Evolutionary conservation across 768 basidiomycete genomes (phyloP).

Genomic region (Pleurotus tuber-regium): DNA sequence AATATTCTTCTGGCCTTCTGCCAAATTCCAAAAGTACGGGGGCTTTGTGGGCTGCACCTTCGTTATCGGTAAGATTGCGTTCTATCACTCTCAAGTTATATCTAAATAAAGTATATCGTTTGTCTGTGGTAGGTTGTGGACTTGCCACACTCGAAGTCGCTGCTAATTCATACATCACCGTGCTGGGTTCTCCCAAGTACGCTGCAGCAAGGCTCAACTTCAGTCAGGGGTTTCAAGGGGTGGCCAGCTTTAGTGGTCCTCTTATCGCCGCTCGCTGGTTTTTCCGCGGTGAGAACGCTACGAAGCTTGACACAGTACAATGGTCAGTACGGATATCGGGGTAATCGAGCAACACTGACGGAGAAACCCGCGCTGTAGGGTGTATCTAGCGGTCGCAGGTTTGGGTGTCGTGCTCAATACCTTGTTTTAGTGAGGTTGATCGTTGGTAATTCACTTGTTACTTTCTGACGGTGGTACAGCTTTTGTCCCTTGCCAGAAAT

Average conservation of each 20-base stretch:
- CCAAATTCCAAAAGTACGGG: conserved; percentile 62
- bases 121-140: conserved; percentile 49
- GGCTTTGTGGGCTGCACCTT: conserved; percentile 77
- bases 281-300: conserved; percentile 63
- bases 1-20: conserved; percentile 79
- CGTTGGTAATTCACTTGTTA: not conserved
- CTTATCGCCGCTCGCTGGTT: conserved; percentile 76
- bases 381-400: conserved; percentile 62
- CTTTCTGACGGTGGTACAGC: conserved; percentile 26
- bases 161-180: conserved; percentile 79
- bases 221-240: conserved; percentile 77
- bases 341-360: conserved; percentile 4
- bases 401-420: conserved; percentile 61
- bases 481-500: conserved; percentile 71
- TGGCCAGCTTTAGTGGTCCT: conserved; percentile 72
- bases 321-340: conserved; percentile 36
- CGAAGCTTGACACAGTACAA: conserved; percentile 63
- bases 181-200: conserved; percentile 64
- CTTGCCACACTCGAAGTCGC: conserved; percentile 67
- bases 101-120: conserved; percentile 17
- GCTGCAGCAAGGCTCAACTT: conserved; percentile 77
- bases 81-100: conserved; percentile 9
- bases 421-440: conserved; percentile 53
- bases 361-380: conserved; percentile 32
- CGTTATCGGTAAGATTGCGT: conserved; percentile 48